These are phyloP conservation scores for Podaxis sp. DNA, from an alignment of 768 basidiomycete genomes.

Conservation along the genomic window DNA sequence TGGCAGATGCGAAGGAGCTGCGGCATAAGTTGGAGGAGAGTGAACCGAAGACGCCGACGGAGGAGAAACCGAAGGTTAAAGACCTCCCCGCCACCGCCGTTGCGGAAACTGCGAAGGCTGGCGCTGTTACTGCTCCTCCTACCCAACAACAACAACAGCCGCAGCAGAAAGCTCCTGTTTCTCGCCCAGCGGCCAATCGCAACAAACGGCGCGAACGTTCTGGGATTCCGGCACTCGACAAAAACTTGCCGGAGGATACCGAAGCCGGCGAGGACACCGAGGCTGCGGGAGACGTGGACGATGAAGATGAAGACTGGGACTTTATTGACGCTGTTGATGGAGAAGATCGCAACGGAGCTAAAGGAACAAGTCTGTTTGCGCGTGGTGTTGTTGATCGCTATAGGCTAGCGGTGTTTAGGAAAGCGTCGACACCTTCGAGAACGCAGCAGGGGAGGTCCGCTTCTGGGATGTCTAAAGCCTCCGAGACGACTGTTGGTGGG, in stretches of 20 bases:
- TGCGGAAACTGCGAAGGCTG: not conserved
- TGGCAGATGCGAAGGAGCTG: constrained; percentile 11
- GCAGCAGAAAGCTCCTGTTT: constrained; percentile 24
- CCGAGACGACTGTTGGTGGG: constrained; percentile 39
- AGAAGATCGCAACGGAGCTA: constrained; percentile 81
- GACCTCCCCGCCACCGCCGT: constrained; percentile 22
- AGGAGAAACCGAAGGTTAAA: constrained; percentile 1
- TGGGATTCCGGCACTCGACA: constrained; percentile 77
- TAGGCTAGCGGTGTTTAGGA: constrained; percentile 80
- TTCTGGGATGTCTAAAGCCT: constrained; percentile 59
- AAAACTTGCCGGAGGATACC: constrained; percentile 44
- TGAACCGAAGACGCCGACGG: constrained; percentile 15
- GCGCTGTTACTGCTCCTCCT: not conserved
- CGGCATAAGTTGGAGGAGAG: constrained; percentile 13
- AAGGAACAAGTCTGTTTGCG: constrained; percentile 80
- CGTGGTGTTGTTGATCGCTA: constrained; percentile 92
- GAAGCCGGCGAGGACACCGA: constrained; percentile 48
- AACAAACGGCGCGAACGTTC: constrained; percentile 73
- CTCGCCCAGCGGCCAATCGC: constrained; percentile 27
- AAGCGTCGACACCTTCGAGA: constrained; percentile 61
- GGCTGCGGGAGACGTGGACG: constrained; percentile 37
- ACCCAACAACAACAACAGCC: constrained; percentile 1
- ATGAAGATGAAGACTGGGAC: constrained; percentile 90
- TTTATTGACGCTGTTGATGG: constrained; percentile 77
- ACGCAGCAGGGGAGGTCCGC: constrained; percentile 40